These are phyloP conservation scores for Jatropha podagrica DNA, from an alignment of 441 rosid species.

Conservation along the genomic window DNA sequence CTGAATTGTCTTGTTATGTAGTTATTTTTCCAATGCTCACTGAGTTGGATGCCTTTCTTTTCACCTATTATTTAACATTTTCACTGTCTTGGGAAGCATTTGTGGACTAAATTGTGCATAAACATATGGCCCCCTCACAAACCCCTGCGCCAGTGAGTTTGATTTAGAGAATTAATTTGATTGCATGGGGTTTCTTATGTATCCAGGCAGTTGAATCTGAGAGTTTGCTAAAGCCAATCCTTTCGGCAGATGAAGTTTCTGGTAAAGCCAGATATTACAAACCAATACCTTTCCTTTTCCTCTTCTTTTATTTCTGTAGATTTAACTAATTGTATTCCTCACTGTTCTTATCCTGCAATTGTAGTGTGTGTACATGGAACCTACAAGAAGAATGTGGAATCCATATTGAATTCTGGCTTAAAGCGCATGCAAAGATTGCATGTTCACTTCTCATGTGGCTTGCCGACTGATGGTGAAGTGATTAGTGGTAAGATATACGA, in stretches of 20 bases:
- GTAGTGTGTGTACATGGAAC: conserved; percentile 84
- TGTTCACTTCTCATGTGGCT: conserved; percentile 82
- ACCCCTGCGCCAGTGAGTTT: background rate
- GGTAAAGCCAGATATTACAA: conserved; percentile 32
- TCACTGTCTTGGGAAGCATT: background rate
- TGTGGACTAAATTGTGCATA: background rate
- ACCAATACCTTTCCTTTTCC: background rate
- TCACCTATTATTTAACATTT: background rate
- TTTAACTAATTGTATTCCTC: conserved; percentile 4
- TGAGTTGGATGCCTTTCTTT: background rate
- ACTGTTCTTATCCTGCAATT: background rate
- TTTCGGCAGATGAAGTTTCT: conserved; percentile 68
- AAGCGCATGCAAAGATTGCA: conserved; percentile 82
- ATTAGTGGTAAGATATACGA: conserved; percentile 57
- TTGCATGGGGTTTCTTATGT: conserved; percentile 14
- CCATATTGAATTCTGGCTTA: conserved; percentile 70
- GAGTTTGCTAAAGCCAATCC: conserved; percentile 64
- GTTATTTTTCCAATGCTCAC: background rate
- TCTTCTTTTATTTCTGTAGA: background rate
- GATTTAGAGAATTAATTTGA: background rate
- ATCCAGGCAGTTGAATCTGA: conserved; percentile 74
- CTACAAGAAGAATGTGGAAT: conserved; percentile 65
- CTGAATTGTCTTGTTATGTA: background rate
- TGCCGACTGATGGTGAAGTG: conserved; percentile 82
- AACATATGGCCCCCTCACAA: background rate